phyloP scores from a whole-genome alignment of 352 stramenopile genomes.

The Phytophthora vignae region DNA sequence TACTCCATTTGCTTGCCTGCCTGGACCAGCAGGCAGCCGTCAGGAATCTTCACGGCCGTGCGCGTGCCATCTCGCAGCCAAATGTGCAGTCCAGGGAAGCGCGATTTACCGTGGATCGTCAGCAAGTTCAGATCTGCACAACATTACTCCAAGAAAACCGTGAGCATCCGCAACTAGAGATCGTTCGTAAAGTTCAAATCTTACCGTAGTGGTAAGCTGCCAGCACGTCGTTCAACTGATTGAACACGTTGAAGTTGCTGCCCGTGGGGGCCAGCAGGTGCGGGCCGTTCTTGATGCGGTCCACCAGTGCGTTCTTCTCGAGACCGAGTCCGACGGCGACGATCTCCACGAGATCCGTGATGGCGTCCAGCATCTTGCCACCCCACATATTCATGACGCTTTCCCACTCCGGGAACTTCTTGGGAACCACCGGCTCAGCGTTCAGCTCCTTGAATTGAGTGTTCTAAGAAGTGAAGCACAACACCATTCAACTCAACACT shows the following conservation, averaged over 20 bases:
- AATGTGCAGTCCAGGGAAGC: conserved; percentile 92
- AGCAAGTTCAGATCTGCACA: conserved; percentile 91
- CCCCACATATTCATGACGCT: conserved; percentile 93
- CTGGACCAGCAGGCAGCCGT: conserved; percentile 90
- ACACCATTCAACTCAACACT: not conserved
- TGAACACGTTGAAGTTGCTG: conserved; percentile 88
- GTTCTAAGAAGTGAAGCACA: conserved; percentile 31
- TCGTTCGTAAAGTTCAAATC: not conserved
- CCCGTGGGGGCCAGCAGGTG: conserved; percentile 93
- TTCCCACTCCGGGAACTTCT: conserved; percentile 89
- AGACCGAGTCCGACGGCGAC: conserved; percentile 87
- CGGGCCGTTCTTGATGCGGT: conserved; percentile 85
- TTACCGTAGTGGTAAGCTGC: conserved; percentile 92
- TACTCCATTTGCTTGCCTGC: conserved; percentile 95
- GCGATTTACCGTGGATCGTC: conserved; percentile 94
- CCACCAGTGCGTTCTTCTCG: conserved; percentile 78
- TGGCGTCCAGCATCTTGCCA: conserved; percentile 86
- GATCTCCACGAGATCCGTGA: conserved; percentile 89
- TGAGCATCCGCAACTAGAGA: conserved; percentile 4
- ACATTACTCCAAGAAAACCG: conserved; percentile 8
- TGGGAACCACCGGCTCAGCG: conserved; percentile 86
- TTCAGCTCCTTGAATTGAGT: conserved; percentile 90
- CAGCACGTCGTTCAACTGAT: conserved; percentile 85
- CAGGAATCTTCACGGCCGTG: conserved; percentile 87
- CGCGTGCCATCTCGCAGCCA: conserved; percentile 91